Conservation (phyloP, 2,329 filamentous ascomycete genomes). For the Clarireedia monteithiana region DNA sequence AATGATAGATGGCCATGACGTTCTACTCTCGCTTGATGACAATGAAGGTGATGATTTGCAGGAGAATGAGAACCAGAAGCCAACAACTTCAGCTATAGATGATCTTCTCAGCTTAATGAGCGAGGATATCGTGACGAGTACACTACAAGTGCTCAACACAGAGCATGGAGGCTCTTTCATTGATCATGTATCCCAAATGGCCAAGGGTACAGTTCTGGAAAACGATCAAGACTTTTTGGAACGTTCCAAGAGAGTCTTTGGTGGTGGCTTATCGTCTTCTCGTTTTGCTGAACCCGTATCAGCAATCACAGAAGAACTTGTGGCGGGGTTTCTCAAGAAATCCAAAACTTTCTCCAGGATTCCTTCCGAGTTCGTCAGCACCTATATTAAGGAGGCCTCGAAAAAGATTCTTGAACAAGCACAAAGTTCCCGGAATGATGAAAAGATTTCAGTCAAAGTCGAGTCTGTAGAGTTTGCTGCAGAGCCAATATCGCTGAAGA, state of each 20-base stretch:
- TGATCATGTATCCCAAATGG: conserved; percentile 5
- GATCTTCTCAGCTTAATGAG: conserved; percentile 8
- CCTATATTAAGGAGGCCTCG: conserved; percentile 3
- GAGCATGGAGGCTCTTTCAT: conserved; percentile 4
- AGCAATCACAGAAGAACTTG: conserved; percentile 1
- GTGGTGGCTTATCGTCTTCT: conserved; percentile 8
- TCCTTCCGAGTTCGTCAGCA: not conserved
- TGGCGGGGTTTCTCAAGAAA: not conserved
- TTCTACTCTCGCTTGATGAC: conserved; percentile 9
- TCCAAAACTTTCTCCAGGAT: conserved; percentile 1
- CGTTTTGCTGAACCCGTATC: conserved; percentile 4
- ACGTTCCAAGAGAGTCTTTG: conserved; percentile 4
- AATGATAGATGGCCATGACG: not conserved
- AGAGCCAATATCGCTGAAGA: not conserved
- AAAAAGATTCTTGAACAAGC: conserved; percentile 7
- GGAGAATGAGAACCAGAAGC: not conserved
- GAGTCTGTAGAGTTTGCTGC: not conserved
- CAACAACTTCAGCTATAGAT: not conserved
- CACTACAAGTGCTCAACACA: not conserved
- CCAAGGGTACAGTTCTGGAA: not conserved
- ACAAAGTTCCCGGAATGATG: not conserved
- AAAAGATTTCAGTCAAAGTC: not conserved
- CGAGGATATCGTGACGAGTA: not conserved
- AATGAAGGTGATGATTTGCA: not conserved
- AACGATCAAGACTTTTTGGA: conserved; percentile 6